A percentile compares a stretch with the other conserved stretches of the same genome.
phyloP scores from a whole-genome alignment of 768 basidiomycete species.

The Agaricus sinodeliciosus region DNA sequence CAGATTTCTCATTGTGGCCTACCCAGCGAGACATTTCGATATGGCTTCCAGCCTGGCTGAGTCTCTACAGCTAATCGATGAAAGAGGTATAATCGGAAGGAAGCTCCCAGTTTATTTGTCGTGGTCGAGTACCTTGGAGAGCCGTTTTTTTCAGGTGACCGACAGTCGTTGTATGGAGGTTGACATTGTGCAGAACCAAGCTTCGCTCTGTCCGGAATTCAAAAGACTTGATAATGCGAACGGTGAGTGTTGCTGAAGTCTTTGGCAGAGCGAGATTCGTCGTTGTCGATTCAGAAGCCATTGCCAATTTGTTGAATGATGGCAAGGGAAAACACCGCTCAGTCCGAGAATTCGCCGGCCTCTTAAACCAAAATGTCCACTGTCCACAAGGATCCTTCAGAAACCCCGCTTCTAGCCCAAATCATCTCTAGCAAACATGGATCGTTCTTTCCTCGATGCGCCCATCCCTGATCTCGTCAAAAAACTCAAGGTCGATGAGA shows the following conservation, averaged over 20 bases:
- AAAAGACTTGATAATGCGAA: slow-evolving; percentile 94
- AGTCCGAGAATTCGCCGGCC: slow-evolving; percentile 1
- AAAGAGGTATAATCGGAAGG: slow-evolving; percentile 2
- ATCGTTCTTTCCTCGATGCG: slow-evolving; percentile 45
- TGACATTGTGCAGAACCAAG: slow-evolving; percentile 75
- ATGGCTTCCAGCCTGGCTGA: slow-evolving; percentile 84
- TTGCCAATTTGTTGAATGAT: background rate
- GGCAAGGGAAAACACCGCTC: too few relatives aligned
- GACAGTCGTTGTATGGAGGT: slow-evolving; percentile 77
- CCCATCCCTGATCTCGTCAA: slow-evolving; percentile 45
- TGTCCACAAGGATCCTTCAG: background rate
- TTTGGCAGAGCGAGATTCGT: slow-evolving; percentile 63
- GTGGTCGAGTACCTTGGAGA: slow-evolving; percentile 45
- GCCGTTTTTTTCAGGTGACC: slow-evolving; percentile 69
- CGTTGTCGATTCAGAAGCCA: slow-evolving; percentile 21
- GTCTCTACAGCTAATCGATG: slow-evolving; percentile 55
- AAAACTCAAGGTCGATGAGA: slow-evolving; percentile 54
- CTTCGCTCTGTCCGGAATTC: slow-evolving; percentile 85
- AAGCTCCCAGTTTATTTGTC: slow-evolving; percentile 8
- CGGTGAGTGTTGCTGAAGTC: slow-evolving; percentile 78
- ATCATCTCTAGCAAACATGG: slow-evolving; percentile 14
- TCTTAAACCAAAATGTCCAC: background rate
- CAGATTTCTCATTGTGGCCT: slow-evolving; percentile 11
- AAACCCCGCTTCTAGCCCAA: background rate
- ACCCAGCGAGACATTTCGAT: slow-evolving; percentile 70